Evolutionary conservation across 305 asterid species (phyloP).

Genomic region (Coffea humblotiana): DNA sequence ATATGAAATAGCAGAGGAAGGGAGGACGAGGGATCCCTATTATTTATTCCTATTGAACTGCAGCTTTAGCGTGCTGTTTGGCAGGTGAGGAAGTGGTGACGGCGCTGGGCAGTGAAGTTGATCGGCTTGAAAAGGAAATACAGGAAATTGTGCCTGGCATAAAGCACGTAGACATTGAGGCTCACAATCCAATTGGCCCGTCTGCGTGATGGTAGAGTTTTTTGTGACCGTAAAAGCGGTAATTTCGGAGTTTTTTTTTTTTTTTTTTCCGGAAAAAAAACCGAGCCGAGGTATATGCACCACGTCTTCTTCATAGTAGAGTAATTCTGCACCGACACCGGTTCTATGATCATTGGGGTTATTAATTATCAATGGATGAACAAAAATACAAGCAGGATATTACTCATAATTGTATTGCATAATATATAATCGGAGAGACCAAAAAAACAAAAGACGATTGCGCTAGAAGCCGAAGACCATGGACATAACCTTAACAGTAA

Average conservation of each 20-base stretch:
- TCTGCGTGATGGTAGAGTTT: slow-evolving; percentile 25
- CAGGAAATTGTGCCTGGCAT: slow-evolving; percentile 94
- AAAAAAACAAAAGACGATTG: no score
- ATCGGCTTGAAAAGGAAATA: slow-evolving; percentile 92
- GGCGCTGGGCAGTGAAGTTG: slow-evolving; percentile 96
- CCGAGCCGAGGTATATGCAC: no score
- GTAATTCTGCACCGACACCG: no score
- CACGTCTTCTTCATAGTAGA: no score
- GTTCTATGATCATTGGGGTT: no score
- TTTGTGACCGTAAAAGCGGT: neutral
- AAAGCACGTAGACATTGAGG: slow-evolving; percentile 90
- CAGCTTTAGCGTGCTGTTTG: neutral
- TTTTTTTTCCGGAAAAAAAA: no score
- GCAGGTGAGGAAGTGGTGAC: slow-evolving; percentile 98
- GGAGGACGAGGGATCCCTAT: neutral
- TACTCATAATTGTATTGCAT: no score
- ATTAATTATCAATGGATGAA: no score
- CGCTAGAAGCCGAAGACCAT: no score
- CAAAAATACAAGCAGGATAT: no score
- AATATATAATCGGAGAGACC: no score
- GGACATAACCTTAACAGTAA: no score
- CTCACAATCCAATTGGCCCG: slow-evolving; percentile 79
- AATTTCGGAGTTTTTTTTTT: neutral
- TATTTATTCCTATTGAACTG: neutral
- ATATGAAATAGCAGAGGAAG: neutral